phyloP scores from a whole-genome alignment of 108 stramenopile genomes.

The Aurantiochytrium sp. region DNA sequence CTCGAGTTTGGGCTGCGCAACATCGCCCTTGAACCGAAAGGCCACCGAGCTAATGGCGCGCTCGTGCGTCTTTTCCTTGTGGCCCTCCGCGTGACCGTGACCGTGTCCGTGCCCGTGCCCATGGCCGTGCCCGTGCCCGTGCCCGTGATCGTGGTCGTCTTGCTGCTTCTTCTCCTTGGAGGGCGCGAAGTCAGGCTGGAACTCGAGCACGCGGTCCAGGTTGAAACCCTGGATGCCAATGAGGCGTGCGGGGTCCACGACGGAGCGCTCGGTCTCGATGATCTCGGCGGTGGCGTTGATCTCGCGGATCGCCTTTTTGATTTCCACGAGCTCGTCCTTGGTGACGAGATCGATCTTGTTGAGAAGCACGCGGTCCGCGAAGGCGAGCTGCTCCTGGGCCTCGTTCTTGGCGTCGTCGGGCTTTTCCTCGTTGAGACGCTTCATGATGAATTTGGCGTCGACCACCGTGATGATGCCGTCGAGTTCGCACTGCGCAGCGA shows the following conservation, averaged over 20 bases:
- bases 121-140: neutral
- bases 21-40: conserved; percentile 57
- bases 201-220: conserved; percentile 71
- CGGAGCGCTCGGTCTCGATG: conserved; percentile 63
- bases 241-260: conserved; percentile 75
- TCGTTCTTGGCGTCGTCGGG: conserved; percentile 74
- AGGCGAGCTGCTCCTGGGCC: conserved; percentile 86
- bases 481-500: conserved; percentile 63
- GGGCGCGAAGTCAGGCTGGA: conserved; percentile 74
- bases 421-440: conserved; percentile 62
- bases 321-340: conserved; percentile 24
- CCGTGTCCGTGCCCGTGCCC: neutral
- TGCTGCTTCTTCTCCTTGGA: conserved; percentile 33
- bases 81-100: neutral
- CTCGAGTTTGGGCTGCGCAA: conserved; percentile 52
- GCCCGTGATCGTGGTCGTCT: neutral
- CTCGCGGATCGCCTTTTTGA: conserved; percentile 50
- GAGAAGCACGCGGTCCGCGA: conserved; percentile 60
- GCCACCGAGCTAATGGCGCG: conserved; percentile 61
- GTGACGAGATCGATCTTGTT: conserved; percentile 57
- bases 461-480: conserved; percentile 88
- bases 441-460: conserved; percentile 77
- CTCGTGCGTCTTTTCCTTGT: conserved; percentile 59
- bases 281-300: conserved; percentile 84
- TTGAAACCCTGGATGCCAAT: conserved; percentile 76